These are phyloP conservation scores for Penicillium sp. DNA, from an alignment of 2,329 filamentous ascomycete genomes.

Conservation along the genomic window DNA sequence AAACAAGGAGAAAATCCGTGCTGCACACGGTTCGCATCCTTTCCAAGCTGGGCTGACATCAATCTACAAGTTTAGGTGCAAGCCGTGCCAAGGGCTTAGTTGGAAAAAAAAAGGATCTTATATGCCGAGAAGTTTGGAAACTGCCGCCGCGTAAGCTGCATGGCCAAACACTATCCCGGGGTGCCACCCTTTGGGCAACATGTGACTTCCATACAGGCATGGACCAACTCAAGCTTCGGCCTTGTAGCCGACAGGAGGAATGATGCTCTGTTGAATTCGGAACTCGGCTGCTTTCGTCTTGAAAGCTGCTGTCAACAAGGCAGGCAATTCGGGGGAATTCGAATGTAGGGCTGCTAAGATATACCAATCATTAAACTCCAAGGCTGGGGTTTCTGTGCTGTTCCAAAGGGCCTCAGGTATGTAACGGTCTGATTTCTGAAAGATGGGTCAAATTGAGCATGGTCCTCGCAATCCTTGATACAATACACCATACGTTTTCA, in stretches of 20 bases:
- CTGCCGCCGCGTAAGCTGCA: conserved; percentile 35
- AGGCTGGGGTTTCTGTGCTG: too few relatives aligned
- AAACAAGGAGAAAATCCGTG: conserved; percentile 49
- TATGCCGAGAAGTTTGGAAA: conserved; percentile 32
- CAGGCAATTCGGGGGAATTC: not conserved
- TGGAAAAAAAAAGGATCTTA: conserved; percentile 19
- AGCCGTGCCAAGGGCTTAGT: conserved; percentile 42
- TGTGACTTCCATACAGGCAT: conserved; percentile 40
- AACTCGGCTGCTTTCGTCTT: not conserved
- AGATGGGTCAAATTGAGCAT: not conserved
- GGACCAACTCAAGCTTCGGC: conserved; percentile 41
- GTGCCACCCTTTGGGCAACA: conserved; percentile 45
- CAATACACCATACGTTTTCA: not conserved
- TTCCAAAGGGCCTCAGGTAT: not conserved
- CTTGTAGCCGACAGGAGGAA: conserved; percentile 41
- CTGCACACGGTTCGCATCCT: conserved; percentile 49
- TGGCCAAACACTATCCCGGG: conserved; percentile 43
- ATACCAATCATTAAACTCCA: not conserved
- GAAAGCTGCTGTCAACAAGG: not conserved
- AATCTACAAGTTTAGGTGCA: conserved; percentile 44
- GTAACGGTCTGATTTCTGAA: not conserved
- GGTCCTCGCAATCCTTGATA: not conserved
- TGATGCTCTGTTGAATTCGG: conserved; percentile 8
- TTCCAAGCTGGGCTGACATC: conserved; percentile 47
- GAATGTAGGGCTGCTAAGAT: not conserved